A percentile compares a stretch with the other conserved stretches of the same genome.
These are phyloP conservation scores for Aspergillus aculeatus DNA, from an alignment of 2,329 filamentous ascomycete species.

Conservation along the genomic window DNA sequence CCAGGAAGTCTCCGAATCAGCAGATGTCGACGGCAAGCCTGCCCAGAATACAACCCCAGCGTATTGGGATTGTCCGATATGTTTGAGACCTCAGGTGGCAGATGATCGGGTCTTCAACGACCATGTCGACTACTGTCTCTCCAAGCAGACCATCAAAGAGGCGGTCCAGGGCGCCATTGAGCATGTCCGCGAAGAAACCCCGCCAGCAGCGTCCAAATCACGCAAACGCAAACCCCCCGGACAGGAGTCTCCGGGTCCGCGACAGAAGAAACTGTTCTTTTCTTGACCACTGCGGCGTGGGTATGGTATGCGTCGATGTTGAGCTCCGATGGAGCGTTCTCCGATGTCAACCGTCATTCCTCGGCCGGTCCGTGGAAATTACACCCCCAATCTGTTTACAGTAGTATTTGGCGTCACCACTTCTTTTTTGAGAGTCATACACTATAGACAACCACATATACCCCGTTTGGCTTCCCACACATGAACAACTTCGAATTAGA, in stretches of 20 bases:
- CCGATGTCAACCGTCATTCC: neutral
- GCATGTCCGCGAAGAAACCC: slow-evolving; percentile 15
- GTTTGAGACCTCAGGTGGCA: slow-evolving; percentile 69
- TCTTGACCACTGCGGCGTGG: slow-evolving; percentile 18
- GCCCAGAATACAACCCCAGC: slow-evolving; percentile 37
- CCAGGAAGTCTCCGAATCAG: slow-evolving; percentile 48
- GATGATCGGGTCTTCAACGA: slow-evolving; percentile 80
- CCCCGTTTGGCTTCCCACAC: neutral
- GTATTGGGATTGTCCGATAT: slow-evolving; percentile 87
- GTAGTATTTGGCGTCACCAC: neutral
- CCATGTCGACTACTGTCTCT: slow-evolving; percentile 90
- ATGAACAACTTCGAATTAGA: neutral
- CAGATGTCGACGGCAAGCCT: slow-evolving; percentile 24
- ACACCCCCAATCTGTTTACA: neutral
- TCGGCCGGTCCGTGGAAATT: neutral
- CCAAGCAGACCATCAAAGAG: slow-evolving; percentile 79
- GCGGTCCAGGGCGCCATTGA: slow-evolving; percentile 60
- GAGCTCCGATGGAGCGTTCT: neutral
- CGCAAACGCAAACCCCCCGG: slow-evolving; percentile 39
- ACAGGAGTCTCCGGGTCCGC: slow-evolving; percentile 24
- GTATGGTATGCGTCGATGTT: neutral
- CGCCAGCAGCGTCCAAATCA: slow-evolving; percentile 7
- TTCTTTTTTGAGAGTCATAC: neutral
- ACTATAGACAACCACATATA: neutral
- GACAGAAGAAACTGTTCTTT: slow-evolving; percentile 38